Percentiles rank a stretch among this genome's conserved stretches.
Evolutionary conservation across 1,139 yeast genomes (phyloP).

Genomic region (Diutina ranongensis): DNA sequence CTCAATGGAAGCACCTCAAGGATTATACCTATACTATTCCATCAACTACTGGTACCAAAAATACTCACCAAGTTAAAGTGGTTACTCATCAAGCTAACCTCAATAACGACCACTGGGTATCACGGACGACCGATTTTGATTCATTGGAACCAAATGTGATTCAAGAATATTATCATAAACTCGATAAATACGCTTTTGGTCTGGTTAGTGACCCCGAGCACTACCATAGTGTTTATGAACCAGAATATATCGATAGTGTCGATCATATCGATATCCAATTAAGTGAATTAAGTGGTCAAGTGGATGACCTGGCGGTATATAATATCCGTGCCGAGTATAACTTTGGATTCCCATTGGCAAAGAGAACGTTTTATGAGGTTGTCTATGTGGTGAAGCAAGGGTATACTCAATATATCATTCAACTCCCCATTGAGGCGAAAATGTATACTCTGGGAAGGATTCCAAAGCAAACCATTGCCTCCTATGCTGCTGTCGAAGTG

Average conservation of each 20-base stretch:
- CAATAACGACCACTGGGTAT: constrained; percentile 11
- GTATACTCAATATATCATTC: background rate
- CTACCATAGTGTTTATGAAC: constrained; percentile 11
- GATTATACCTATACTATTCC: background rate
- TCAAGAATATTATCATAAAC: constrained; percentile 8
- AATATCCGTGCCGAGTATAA: background rate
- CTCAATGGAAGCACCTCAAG: background rate
- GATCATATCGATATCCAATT: background rate
- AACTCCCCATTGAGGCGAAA: background rate
- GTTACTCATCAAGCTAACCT: constrained; percentile 3
- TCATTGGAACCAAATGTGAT: constrained; percentile 9
- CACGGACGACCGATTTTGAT: constrained; percentile 9
- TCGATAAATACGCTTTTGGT: constrained; percentile 9
- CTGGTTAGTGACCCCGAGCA: constrained; percentile 8
- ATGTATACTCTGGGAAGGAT: background rate
- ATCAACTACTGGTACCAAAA: background rate
- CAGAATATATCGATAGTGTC: constrained; percentile 10
- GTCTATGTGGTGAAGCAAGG: background rate
- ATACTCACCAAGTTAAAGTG: background rate
- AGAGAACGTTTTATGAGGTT: background rate
- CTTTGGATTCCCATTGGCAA: background rate
- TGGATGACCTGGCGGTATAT: background rate
- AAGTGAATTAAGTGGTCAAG: background rate
- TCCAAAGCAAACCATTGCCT: background rate
- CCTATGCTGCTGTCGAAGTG: background rate